These are phyloP conservation scores for Torulaspora pretoriensis DNA, from an alignment of 1,139 yeast genomes.

Conservation along the genomic window DNA sequence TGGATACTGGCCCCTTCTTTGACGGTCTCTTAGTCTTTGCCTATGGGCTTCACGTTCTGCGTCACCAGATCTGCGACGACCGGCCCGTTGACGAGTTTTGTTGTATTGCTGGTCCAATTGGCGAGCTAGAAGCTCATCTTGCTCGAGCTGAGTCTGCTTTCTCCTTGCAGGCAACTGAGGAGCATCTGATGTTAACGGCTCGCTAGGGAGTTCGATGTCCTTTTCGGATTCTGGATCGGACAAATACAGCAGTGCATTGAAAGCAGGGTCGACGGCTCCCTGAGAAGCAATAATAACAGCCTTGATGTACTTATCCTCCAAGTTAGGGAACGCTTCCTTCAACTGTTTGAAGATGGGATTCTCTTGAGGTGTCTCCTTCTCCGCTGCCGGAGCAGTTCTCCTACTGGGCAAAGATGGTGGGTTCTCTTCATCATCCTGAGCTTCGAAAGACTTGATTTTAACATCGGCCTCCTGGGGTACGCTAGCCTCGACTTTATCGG, in stretches of 20 bases:
- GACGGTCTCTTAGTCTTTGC: slow-evolving; percentile 29
- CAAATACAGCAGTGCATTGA: slow-evolving; percentile 75
- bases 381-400: not conserved
- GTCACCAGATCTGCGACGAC: slow-evolving; percentile 5
- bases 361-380: slow-evolving; percentile 48
- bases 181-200: slow-evolving; percentile 34
- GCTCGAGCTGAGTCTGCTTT: slow-evolving; percentile 48
- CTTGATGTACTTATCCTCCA: slow-evolving; percentile 64
- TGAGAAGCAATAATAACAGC: slow-evolving; percentile 83
- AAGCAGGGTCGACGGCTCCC: slow-evolving; percentile 79
- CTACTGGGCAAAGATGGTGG: slow-evolving; percentile 39
- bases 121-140: slow-evolving; percentile 83
- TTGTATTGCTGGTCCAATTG: slow-evolving; percentile 70
- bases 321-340: slow-evolving; percentile 76
- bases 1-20: slow-evolving; percentile 22
- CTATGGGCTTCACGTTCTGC: slow-evolving; percentile 28
- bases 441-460: slow-evolving; percentile 1
- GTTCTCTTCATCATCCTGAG: slow-evolving; percentile 16
- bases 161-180: slow-evolving; percentile 31
- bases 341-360: slow-evolving; percentile 41
- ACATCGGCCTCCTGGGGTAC: slow-evolving; percentile 6
- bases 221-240: slow-evolving; percentile 67
- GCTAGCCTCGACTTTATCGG: not conserved
- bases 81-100: slow-evolving; percentile 14
- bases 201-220: slow-evolving; percentile 52